phyloP scores from a whole-genome alignment of 306 rosid species.

The Lupinus albus region DNA sequence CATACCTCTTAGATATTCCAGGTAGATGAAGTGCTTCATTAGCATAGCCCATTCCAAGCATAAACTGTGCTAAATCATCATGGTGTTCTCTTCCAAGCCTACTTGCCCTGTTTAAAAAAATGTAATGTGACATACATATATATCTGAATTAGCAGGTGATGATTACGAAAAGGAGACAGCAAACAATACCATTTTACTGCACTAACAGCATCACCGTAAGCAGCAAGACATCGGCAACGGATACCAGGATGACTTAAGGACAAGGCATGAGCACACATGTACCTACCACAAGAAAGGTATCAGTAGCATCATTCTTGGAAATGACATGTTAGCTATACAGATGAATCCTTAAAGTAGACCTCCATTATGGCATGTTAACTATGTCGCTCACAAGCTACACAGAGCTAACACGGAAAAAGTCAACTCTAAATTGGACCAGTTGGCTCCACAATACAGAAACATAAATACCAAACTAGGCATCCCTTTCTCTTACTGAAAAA shows the following conservation, averaged over 20 bases:
- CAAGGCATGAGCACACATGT: conserved; percentile 97
- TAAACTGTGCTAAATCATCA: conserved; percentile 94
- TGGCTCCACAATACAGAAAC: conserved; percentile 5
- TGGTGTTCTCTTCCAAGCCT: conserved; percentile 98
- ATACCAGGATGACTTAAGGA: conserved; percentile 96
- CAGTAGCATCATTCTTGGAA: conserved; percentile 32
- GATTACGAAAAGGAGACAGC: conserved; percentile 24
- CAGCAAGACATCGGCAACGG: conserved; percentile 98
- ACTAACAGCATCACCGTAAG: conserved; percentile 97
- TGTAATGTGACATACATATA: conserved; percentile 36
- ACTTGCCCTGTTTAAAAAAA: conserved; percentile 81
- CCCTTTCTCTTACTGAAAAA: neutral
- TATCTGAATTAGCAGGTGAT: conserved; percentile 3
- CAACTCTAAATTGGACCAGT: conserved; percentile 22
- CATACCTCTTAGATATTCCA: conserved; percentile 94
- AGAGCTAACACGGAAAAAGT: conserved; percentile 26
- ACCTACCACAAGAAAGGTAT: conserved; percentile 58
- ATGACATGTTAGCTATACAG: conserved; percentile 13
- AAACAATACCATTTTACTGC: conserved; percentile 87
- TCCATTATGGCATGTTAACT: conserved; percentile 14
- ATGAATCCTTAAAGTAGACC: conserved; percentile 26
- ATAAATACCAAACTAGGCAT: conserved; percentile 3
- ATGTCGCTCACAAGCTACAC: neutral
- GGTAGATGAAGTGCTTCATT: conserved; percentile 96
- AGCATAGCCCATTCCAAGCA: conserved; percentile 99